Base-by-base conservation (phyloP, 2,329 filamentous ascomycete species). In the Aphanocladium album region DNA sequence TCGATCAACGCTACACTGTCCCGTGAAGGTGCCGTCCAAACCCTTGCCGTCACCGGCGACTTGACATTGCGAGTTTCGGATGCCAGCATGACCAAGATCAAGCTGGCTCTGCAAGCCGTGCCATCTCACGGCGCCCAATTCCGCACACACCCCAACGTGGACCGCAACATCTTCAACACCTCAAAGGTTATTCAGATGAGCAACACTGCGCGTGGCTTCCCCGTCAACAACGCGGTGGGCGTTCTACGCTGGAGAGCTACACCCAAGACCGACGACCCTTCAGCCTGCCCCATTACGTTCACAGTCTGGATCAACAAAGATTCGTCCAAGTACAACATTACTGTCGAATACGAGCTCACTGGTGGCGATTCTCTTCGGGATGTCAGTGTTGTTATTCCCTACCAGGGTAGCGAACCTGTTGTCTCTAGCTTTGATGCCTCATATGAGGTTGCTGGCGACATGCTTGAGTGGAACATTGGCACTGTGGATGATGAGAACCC, bases 241-340 rank as follows among this genome's bases (percentile, higher is more conserved):
- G 93, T 98, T 46, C 82, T 99, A 72, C 87, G 93, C 73, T 99
- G 95, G 95, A 90, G 92, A 70, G 89, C 91, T 23, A 86, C 88
- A 17, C 89, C 91, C 53, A 92, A 91, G 76, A 82, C 84, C 2
- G 92, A 96, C 66, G 91, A 96, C 67, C 77, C 89, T 39, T 87
- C 86, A 64, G 86, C 93, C 59, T 87, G 96, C 41, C 95, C 95
- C 8, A 95, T 99, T 70, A 95, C 90, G 41, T 98, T 99, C 74
- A 97, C 92, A 2, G 93, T 97, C 41, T 99, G 95, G 95, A 91
- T 96, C 63, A 97, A 96, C 76, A 92, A 93, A 75, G 89, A 90
- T 52, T 85, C 88, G 51, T 86, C 87, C 71, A 92, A 88, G 69
- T 96, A 89, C 75, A 96, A 90, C 65, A 86, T 99, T 71, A 99